These are phyloP conservation scores for Pochonia chlamydosporia DNA, from an alignment of 2,329 filamentous ascomycete species.

Conservation along the genomic window DNA sequence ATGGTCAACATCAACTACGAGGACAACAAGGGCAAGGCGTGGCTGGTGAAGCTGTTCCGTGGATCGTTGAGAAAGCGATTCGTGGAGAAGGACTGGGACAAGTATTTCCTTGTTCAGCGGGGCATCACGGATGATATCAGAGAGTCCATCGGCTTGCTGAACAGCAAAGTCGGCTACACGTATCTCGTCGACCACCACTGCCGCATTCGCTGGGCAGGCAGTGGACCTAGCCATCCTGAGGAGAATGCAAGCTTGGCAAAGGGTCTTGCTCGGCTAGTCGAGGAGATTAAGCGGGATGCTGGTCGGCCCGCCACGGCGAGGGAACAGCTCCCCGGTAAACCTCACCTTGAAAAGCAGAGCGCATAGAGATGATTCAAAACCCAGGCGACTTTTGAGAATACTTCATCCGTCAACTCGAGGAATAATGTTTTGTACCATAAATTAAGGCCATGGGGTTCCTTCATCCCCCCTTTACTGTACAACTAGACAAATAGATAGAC, in stretches of 20 bases:
- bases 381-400: background rate
- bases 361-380: conserved; percentile 9
- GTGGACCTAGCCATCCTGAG: conserved; percentile 58
- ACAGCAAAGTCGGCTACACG: conserved; percentile 88
- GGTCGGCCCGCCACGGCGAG: conserved; percentile 26
- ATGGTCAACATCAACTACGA: conserved; percentile 84
- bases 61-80: conserved; percentile 45
- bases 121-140: conserved; percentile 56
- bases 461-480: conserved; percentile 21
- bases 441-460: too few relatives aligned
- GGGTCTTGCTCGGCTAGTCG: conserved; percentile 56
- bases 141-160: conserved; percentile 65
- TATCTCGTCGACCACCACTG: conserved; percentile 86
- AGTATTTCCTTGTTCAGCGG: conserved; percentile 56
- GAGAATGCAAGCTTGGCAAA: conserved; percentile 64
- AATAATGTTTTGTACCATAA: too few relatives aligned
- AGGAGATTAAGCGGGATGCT: conserved; percentile 43
- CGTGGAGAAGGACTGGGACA: conserved; percentile 47
- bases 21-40: conserved; percentile 65
- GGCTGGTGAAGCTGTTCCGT: conserved; percentile 52
- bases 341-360: conserved; percentile 22
- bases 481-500: conserved; percentile 10
- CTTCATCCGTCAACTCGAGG: too few relatives aligned
- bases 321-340: conserved; percentile 26
- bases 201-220: conserved; percentile 91